These are phyloP conservation scores for Gnomoniopsis sp. DNA, from an alignment of 2,329 filamentous ascomycete species.

Conservation along the genomic window DNA sequence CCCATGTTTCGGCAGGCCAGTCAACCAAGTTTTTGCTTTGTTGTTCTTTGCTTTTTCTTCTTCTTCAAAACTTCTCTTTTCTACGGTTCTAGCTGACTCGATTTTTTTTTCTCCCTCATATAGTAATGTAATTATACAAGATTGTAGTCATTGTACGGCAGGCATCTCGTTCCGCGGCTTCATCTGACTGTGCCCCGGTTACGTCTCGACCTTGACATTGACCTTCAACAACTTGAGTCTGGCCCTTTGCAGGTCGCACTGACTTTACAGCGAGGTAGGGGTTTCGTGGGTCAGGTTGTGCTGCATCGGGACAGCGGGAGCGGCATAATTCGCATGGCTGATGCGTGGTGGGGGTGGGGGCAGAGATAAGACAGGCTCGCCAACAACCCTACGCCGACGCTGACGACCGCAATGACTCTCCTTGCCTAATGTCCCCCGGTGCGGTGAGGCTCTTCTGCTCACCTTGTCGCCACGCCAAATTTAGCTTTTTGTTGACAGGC, in stretches of 20 bases:
- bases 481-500: not conserved
- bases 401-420: too few relatives aligned
- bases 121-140: too few relatives aligned
- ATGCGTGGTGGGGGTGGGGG: constrained; percentile 1
- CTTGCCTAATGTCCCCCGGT: not conserved
- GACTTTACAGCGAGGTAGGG: not conserved
- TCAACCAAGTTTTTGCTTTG: too few relatives aligned
- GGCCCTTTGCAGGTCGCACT: not conserved
- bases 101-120: too few relatives aligned
- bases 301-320: not conserved
- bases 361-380: constrained; percentile 8
- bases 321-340: constrained; percentile 2
- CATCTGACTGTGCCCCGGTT: too few relatives aligned
- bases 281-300: not conserved
- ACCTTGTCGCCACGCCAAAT: constrained; percentile 1
- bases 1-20: too few relatives aligned
- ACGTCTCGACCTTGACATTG: too few relatives aligned
- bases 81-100: too few relatives aligned
- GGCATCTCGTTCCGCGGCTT: too few relatives aligned
- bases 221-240: too few relatives aligned
- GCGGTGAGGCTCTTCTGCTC: not conserved
- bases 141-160: too few relatives aligned
- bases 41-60: not conserved
- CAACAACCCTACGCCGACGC: too few relatives aligned
- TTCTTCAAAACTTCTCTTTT: not conserved